Evolutionary conservation across 164 flowering plant species (phyloP), one percentile per base, ranked within the genome.

Genomic region (Macadamia integrifolia): DNA sequence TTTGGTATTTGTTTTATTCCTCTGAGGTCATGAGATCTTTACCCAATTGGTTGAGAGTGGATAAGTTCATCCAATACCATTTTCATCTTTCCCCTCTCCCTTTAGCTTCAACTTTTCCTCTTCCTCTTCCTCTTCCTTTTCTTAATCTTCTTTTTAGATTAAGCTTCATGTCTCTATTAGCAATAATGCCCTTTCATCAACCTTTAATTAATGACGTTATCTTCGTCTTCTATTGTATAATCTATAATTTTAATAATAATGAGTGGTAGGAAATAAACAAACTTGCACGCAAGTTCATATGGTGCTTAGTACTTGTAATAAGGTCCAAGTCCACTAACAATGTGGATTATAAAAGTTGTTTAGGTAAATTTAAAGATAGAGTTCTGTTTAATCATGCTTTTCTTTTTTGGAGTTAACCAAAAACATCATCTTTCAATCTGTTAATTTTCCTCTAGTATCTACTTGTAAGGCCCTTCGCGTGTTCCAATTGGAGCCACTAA

Each of bases 241-340:
- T n/a, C 23, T 23, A 23, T 23, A 23, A 23, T 64, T 68, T 66
- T 77, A 60, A 50, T 69, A 53, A 53, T 75, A 74, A 69, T 72
- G 67, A 64, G 74, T 69, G 76, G 55, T 57, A 49, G 52, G 48
- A 50, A 61, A 46, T 23, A 35, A 35, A 35, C 3, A 35, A 35
- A 35, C 40, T 35, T 35, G 40, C 40, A 35, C 40, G 40, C 40
- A 35, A 2, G 40, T 35, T 35, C 0, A 35, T 35, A 60, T 46
- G 13, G 28, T 76, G 82, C 77, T 71, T 69, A 74, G 83, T 74
- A 77, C 76, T 72, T 66, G 18, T 59, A 60, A 52, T 66, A 74
- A 77, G 74, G 69, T 72, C 69, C 74, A 71, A 42, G 60, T 75
- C 83, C 83, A 84, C 87, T 84, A 69, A 61, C 73, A 53, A 68